phyloP scores from a whole-genome alignment of 345 rosid species.

The Fremontodendron californicum region DNA sequence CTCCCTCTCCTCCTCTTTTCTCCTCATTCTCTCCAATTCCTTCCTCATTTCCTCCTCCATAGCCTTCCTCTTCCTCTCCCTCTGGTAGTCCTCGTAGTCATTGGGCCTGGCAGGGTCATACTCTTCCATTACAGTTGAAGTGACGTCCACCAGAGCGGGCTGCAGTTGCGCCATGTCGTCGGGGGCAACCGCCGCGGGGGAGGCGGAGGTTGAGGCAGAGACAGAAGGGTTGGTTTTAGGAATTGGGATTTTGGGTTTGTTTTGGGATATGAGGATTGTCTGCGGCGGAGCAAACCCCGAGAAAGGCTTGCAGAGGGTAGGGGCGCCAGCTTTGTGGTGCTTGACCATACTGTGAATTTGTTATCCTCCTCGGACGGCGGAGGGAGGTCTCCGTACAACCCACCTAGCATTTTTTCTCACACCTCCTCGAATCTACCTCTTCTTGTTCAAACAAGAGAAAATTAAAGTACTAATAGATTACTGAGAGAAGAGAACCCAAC shows the following conservation, averaged over 20 bases:
- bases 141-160: slow-evolving; percentile 73
- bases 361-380: slow-evolving; percentile 89
- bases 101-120: slow-evolving; percentile 96
- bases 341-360: slow-evolving; percentile 82
- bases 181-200: slow-evolving; percentile 19
- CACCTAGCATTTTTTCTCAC: slow-evolving; percentile 87
- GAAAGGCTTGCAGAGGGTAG: slow-evolving; percentile 81
- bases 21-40: slow-evolving; percentile 77
- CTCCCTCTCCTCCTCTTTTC: slow-evolving; percentile 76
- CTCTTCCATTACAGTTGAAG: slow-evolving; percentile 78
- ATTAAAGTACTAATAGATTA: too few relatives aligned
- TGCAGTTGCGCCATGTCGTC: slow-evolving; percentile 32
- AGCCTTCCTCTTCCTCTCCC: slow-evolving; percentile 73
- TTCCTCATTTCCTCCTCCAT: slow-evolving; percentile 74
- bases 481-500: too few relatives aligned
- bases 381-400: slow-evolving; percentile 94
- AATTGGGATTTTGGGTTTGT: slow-evolving; percentile 41
- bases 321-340: slow-evolving; percentile 86
- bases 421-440: too few relatives aligned
- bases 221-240: slow-evolving; percentile 24
- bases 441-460: too few relatives aligned
- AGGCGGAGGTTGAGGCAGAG: slow-evolving; percentile 4
- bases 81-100: slow-evolving; percentile 79
- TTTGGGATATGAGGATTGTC: slow-evolving; percentile 56
- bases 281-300: slow-evolving; percentile 59